Evolutionary conservation across 495 filamentous ascomycete species (phyloP), one percentile per base, ranked within the genome.

Genomic region (Annulohypoxylon nitens): DNA sequence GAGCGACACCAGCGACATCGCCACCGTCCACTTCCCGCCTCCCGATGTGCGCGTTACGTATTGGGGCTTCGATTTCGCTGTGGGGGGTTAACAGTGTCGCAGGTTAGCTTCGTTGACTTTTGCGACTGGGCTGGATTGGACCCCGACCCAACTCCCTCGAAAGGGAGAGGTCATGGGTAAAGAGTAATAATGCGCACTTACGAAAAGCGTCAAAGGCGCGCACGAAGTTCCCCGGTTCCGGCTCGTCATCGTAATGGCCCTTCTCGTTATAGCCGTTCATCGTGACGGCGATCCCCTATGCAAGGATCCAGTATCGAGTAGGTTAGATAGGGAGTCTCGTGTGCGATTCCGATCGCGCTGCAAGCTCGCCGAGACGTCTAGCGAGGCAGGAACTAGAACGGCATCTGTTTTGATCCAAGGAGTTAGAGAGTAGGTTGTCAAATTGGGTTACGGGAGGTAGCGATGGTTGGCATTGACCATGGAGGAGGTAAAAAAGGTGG

Each of bases 141-240:
- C 12, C 10, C n/a, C 23, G 39, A 43, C 12, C 10, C 12, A 4
- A 14, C 23, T 30, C 10, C 48, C 23, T 25, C 4, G 12, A 10
- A 26, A 60, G 30, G 30, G 51, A 41, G 10, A 64, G 11, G 6
- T n/a, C 34, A 34, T 18, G 16, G 48, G 8, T 41, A 18, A 66
- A 43, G 43, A 47, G 14, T 61, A 23, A 50, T 14, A 36, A 4
- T 61, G 61, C 48, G 72, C 55, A 20, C 89, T 78, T 87, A 98
- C 95, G 96, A 81, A 99, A 99, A 73, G 95, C 95, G 88, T 99
- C 96, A 81, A 99, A 99, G 41, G 94, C 93, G 81, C 90, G 88
- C 75, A 98, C 86, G 61, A 90, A 87, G 75, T 86, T 82, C 55
- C 84, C 85, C 45, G 83, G 83, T 83, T 93, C 92, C 70, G 91